Evolutionary conservation across 305 asterid genomes (phyloP), one percentile per base, ranked within the genome.

Genomic region (Euphrasia arctica): DNA sequence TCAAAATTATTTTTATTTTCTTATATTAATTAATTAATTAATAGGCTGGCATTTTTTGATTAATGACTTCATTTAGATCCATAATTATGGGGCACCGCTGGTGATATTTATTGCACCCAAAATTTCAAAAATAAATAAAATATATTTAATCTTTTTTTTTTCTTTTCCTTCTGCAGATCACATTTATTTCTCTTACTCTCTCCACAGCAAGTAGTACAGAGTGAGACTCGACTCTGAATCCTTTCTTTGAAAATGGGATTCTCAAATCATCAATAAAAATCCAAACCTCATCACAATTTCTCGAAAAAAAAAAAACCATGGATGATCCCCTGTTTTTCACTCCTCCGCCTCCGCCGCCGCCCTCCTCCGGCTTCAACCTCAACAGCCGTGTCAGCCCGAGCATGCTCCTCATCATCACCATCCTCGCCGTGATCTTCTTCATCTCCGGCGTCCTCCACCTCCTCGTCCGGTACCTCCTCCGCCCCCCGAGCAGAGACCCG

Each of bases 361-460:
- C 45, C 48, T 62, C 79, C 54, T 54, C 72, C 45, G 90, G 78
- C 18, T 82, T 88, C 77, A 77, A 78, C 60, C 73, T 85, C 80
- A 88, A 77, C 65, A 80, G 65, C 72, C 82, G 75, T 72, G 90
- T 91, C 4, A 91, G 87, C 73, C 96, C 96, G 0, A 83, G 83
- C 7, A 67, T 89, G 59, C 83, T 89, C 3, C 77, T 91, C 31
- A 81, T 85, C 70, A 83, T 91, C 57, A 83, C 86, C 54, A 77
- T 91, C 64, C 83, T 91, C 9, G 91, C 95, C 11, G 82, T 87
- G 5, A 82, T 91, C 77, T 91, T 91, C 84, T 91, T 87, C 54
- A 70, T 89, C 7, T 87, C 92, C 64, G 96, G 96, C 22, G 58
- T 89, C 25, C 91, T 91, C 58, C 98, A 91, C 52, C 86, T 89